phyloP scores from a whole-genome alignment of 2,329 filamentous ascomycete genomes.

The Myriosclerotinia duriaeana region DNA sequence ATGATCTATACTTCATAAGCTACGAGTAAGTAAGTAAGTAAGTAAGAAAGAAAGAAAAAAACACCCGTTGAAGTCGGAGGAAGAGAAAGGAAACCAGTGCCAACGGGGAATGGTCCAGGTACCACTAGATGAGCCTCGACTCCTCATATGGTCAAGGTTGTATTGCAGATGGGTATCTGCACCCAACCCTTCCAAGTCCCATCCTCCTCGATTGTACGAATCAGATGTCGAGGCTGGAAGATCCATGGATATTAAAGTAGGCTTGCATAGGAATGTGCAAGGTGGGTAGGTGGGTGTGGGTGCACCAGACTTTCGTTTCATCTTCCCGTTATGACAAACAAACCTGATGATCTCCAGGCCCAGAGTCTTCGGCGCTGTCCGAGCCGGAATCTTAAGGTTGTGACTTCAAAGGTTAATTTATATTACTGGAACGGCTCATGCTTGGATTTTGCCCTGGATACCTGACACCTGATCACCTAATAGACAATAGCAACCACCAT shows the following conservation, averaged over 20 bases:
- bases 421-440: conserved; percentile 5
- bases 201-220: conserved; percentile 3
- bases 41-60: too few relatives aligned
- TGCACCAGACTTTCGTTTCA: conserved; percentile 2
- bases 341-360: conserved; percentile 2
- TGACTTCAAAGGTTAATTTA: conserved; percentile 1
- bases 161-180: conserved; percentile 16
- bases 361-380: neutral
- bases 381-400: neutral
- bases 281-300: neutral
- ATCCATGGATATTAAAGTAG: neutral
- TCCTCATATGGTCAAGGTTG: neutral
- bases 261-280: neutral
- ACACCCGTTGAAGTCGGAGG: neutral
- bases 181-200: neutral
- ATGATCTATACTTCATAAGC: neutral
- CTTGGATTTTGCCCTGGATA: neutral
- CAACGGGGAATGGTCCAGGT: conserved; percentile 10
- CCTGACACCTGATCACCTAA: neutral
- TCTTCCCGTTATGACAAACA: neutral
- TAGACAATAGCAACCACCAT: neutral
- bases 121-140: conserved; percentile 10
- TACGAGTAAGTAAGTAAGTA: too few relatives aligned
- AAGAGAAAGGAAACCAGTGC: neutral
- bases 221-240: neutral